Conservation (phyloP, 2,329 filamentous ascomycete species). For the Xylariaceae sp. region DNA sequence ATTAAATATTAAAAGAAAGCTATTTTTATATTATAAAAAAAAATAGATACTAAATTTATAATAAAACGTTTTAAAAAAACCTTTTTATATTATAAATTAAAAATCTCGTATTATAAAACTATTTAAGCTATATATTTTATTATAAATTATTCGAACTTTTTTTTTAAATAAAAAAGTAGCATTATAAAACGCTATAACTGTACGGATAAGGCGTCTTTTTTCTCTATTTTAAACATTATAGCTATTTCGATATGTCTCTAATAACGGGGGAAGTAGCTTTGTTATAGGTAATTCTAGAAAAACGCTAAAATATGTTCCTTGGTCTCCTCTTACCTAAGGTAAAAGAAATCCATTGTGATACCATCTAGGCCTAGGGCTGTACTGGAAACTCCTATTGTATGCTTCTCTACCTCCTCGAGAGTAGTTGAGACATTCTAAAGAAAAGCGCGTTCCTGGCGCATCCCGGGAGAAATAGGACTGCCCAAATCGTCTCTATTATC, state of each 20-base stretch:
- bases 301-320: background rate
- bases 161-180: background rate
- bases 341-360: no score
- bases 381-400: background rate
- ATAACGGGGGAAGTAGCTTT: background rate
- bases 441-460: background rate
- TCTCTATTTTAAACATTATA: background rate
- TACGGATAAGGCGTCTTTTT: background rate
- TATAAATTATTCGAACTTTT: background rate
- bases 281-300: background rate
- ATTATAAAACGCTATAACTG: background rate
- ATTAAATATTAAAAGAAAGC: background rate
- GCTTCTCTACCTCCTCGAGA: background rate
- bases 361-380: no score
- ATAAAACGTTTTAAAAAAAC: background rate
- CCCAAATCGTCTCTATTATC: background rate
- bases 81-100: background rate
- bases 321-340: no score
- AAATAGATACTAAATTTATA: background rate
- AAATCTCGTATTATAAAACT: background rate
- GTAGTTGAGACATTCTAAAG: background rate
- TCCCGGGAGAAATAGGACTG: background rate
- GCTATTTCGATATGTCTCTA: background rate
- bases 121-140: constrained; percentile 1
- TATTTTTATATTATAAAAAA: background rate